Evolutionary conservation across 345 rosid species (phyloP), one percentile per base, ranked within the genome.

Genomic region (Gossypium herbaceum): DNA sequence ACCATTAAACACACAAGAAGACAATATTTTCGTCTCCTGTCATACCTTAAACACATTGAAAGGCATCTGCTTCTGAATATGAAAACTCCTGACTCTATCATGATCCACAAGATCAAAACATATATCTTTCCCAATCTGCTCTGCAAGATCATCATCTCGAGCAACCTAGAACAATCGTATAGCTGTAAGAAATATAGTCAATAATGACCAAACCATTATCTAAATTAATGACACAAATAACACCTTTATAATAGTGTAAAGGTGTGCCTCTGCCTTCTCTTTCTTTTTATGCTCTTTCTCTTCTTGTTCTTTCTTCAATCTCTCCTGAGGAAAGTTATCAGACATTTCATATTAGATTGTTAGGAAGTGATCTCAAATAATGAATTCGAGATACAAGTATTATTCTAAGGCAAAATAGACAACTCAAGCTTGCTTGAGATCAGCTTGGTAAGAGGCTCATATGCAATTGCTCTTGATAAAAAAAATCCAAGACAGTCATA

Each of bases 41-140:
- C 61, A 55, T 84, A 95, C 99, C 98, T 93, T 95, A 82, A 95
- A 95, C 66, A 73, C 71, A 82, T 76, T 84, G 79, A 95, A 95
- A 58, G 86, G 81, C 47, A 82, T 87, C 80, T 95, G 94, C 83
- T 95, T 93, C 77, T 86, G 98, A 77, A 93, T 84, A 41, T 93
- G 94, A 74, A 95, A 95, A 79, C 89, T 90, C 70, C 84, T 90
- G 44, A 95, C 97, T 87, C 91, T 95, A 79, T 93, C 97, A 81
- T 91, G 99, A 82, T 91, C 94, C 74, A 95, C 96, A 75, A 95
- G 98, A 79, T 93, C 99, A 88, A 93, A 95, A 82, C 84, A 91
- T 74, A 90, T 84, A 84, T 89, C 97, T 81, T 81, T 89, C 54
- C 99, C 99, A 85, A 95, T 90, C 77, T 95, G 99, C 74, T 87